A percentile compares a stretch with the other conserved stretches of the same genome.
Conservation (phyloP, 2,329 filamentous ascomycete genomes). For the Penicillium sp. region DNA sequence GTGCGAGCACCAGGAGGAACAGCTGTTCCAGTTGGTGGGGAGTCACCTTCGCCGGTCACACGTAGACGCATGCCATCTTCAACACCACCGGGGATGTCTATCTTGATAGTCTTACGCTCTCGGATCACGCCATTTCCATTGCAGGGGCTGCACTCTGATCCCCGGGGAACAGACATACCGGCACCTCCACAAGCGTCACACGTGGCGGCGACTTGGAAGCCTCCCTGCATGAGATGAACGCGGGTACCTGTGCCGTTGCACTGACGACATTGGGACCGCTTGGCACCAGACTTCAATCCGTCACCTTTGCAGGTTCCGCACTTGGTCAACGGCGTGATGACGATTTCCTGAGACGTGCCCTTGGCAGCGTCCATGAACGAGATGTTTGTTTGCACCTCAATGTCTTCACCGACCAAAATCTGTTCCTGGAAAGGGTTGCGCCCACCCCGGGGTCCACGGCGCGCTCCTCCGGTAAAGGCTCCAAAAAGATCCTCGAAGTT, state of each 20-base stretch:
- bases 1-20: constrained; percentile 63
- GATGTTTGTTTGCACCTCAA: constrained; percentile 89
- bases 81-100: constrained; percentile 93
- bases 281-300: constrained; percentile 78
- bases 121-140: constrained; percentile 79
- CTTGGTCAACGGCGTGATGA: constrained; percentile 74
- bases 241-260: constrained; percentile 86
- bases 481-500: constrained; percentile 96
- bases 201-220: constrained; percentile 93
- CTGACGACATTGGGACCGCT: constrained; percentile 69
- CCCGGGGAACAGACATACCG: constrained; percentile 72
- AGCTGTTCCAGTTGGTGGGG: constrained; percentile 71
- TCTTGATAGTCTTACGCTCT: constrained; percentile 76
- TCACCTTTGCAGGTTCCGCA: constrained; percentile 82
- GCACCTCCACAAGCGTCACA: constrained; percentile 79
- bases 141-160: constrained; percentile 78
- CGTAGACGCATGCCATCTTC: constrained; percentile 94
- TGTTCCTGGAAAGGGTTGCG: constrained; percentile 74
- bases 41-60: constrained; percentile 82
- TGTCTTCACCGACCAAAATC: constrained; percentile 88
- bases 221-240: constrained; percentile 85
- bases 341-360: constrained; percentile 83
- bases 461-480: constrained; percentile 68
- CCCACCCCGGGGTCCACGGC: constrained; percentile 54
- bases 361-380: constrained; percentile 96